A percentile compares a stretch with the other conserved stretches of the same genome.
These are phyloP conservation scores for Leccinum arenicola DNA, from an alignment of 768 basidiomycete genomes.

Conservation along the genomic window DNA sequence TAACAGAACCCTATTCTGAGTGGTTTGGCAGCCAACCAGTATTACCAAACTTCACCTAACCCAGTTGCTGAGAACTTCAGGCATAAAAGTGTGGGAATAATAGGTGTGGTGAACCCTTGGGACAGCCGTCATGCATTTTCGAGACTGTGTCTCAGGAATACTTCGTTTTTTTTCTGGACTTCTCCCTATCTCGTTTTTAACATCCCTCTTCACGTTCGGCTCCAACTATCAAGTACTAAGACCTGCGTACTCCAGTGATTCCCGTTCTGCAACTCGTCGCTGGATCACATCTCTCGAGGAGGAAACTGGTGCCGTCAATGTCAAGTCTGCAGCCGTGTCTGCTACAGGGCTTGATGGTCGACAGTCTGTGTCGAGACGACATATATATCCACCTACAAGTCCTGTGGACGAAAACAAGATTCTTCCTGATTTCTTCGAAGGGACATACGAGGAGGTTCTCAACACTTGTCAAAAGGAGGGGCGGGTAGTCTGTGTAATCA, in stretches of 20 bases:
- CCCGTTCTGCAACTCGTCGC: conserved; percentile 60
- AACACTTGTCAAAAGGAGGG: conserved; percentile 66
- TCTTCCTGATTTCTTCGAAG: conserved; percentile 79
- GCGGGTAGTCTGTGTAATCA: conserved; percentile 73
- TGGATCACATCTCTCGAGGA: conserved; percentile 84
- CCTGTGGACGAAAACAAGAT: conserved; percentile 41
- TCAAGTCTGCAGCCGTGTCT: conserved; percentile 40
- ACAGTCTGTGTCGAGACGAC: conserved; percentile 43
- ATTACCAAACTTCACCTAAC: no score
- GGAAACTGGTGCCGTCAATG: conserved; percentile 72
- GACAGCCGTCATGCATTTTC: neutral
- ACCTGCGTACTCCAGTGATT: conserved; percentile 32
- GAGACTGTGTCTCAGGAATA: conserved; percentile 42
- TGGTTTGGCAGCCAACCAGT: no score
- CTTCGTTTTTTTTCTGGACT: conserved; percentile 64
- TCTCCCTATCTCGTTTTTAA: conserved; percentile 66
- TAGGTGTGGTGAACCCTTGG: no score
- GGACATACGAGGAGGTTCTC: conserved; percentile 80
- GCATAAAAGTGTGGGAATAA: no score
- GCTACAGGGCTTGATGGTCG: conserved; percentile 38
- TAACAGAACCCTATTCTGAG: no score
- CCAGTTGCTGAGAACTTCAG: no score
- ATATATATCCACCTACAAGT: conserved; percentile 26
- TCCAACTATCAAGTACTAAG: conserved; percentile 41
- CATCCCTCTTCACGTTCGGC: conserved; percentile 45